These are phyloP conservation scores for Pulveroboletus ravenelii DNA, from an alignment of 768 basidiomycete species.

Conservation along the genomic window DNA sequence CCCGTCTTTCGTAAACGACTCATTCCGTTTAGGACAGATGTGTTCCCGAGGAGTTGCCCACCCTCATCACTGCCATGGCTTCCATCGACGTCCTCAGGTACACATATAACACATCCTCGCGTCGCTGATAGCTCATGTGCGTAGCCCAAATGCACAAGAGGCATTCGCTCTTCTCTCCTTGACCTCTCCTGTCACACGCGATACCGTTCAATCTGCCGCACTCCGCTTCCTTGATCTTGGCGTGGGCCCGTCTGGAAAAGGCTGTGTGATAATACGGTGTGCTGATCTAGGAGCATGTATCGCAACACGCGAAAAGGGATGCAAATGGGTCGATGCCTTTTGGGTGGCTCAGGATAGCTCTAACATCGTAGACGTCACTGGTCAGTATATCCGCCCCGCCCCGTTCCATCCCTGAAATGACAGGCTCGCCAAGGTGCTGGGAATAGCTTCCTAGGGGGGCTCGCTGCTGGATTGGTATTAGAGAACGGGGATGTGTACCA, in stretches of 20 bases:
- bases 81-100: conserved; percentile 68
- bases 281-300: conserved; percentile 71
- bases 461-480: conserved; percentile 65
- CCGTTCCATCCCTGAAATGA: conserved; percentile 1
- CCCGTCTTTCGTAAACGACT: background rate
- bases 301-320: conserved; percentile 37
- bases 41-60: conserved; percentile 70
- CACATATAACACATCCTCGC: conserved; percentile 1
- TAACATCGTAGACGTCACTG: conserved; percentile 78
- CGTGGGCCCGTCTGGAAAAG: conserved; percentile 45
- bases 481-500: conserved; percentile 55
- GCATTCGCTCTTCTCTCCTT: conserved; percentile 65
- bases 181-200: conserved; percentile 37
- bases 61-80: conserved; percentile 55
- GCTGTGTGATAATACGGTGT: conserved; percentile 70
- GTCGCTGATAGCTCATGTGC: conserved; percentile 2
- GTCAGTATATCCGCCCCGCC: conserved; percentile 32
- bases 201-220: conserved; percentile 64
- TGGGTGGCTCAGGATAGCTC: conserved; percentile 48
- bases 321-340: conserved; percentile 70
- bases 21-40: conserved; percentile 57
- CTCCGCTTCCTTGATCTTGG: conserved; percentile 55
- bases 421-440: conserved; percentile 62
- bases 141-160: conserved; percentile 84
- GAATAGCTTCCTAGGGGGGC: conserved; percentile 82